Evolutionary conservation across 305 asterid species (phyloP).

Genomic region (Fraxinus xanthoxyloides): DNA sequence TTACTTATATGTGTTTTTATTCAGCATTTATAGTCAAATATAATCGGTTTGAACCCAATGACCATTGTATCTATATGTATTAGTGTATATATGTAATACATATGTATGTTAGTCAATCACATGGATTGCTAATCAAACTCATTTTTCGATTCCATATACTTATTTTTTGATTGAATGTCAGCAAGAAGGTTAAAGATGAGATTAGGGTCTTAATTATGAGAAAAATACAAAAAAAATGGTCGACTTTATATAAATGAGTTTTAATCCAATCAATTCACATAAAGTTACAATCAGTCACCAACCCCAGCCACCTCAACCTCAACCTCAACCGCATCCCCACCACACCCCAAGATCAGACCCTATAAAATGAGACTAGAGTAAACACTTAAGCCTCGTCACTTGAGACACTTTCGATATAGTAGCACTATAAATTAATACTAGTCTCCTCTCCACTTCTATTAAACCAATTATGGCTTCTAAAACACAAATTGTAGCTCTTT

Average conservation of each 20-base stretch:
- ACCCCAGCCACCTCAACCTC: background rate
- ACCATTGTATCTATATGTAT: background rate
- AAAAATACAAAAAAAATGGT: background rate
- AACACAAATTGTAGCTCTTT: conserved; percentile 17
- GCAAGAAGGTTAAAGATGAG: background rate
- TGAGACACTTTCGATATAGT: background rate
- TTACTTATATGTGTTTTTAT: background rate
- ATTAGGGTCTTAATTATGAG: background rate
- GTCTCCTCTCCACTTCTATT: background rate
- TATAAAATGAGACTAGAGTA: background rate
- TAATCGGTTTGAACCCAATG: background rate
- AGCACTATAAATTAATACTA: background rate
- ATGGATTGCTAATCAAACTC: background rate
- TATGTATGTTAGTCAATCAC: background rate
- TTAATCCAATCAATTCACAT: background rate
- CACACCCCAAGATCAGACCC: background rate
- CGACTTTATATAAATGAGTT: background rate
- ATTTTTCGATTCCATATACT: background rate
- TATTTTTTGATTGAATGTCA: too few species aligned
- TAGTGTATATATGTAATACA: background rate
- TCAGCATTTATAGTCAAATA: background rate
- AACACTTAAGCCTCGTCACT: background rate
- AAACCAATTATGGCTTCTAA: conserved; percentile 27
- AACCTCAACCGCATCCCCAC: background rate
- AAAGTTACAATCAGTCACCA: background rate